Evolutionary conservation across 2,329 filamentous ascomycete species (phyloP), one percentile per base, ranked within the genome.

Genomic region (Parastagonospora nodorum): DNA sequence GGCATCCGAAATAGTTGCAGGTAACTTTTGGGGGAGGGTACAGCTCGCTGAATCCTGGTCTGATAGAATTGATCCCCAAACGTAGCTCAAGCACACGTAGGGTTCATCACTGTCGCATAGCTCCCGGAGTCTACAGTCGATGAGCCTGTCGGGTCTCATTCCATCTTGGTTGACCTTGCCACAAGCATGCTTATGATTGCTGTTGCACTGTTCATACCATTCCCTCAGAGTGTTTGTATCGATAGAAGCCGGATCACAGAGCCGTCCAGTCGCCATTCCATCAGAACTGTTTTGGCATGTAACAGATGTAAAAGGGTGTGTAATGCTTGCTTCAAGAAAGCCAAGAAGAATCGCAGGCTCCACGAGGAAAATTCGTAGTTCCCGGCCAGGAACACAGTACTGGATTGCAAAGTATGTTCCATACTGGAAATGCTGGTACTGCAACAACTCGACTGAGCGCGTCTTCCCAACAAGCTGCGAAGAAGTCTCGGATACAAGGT

Each of bases 71-170:
- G 31, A 11, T 11, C 39, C 46, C 31, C 46, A 49, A 9, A 49
- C 39, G 27, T 49, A 49, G 46, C 40, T 49, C 14, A 49, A 15
- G 8, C 36, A 40, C 5, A 27, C 33, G 19, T 49, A 49, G 5
- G 45, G 45, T 8, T 10, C 10, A 12, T 35, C 28, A 15, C 16
- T 39, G n/a, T 14, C 5, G 15, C 43, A 39, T 19, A 46, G 27
- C 14, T 5, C 8, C 11, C 14, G 14, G 8, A 11, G 8, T 24
- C 19, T 11, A 37, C 45, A 48, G 27, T 48, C 45, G 14, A 48
- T 42, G 10, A 48, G 24, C n/a, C 12, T 39, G 5, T 24, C 16
- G 6, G 27, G 43, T 4, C 14, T 32, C 11, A 24, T 8, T 2
- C 27, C 27, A 19, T 24, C 11, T 12, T 11, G 29, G 8, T 5